phyloP scores from a whole-genome alignment of 257 asterid species.

The Datura wrightii region DNA sequence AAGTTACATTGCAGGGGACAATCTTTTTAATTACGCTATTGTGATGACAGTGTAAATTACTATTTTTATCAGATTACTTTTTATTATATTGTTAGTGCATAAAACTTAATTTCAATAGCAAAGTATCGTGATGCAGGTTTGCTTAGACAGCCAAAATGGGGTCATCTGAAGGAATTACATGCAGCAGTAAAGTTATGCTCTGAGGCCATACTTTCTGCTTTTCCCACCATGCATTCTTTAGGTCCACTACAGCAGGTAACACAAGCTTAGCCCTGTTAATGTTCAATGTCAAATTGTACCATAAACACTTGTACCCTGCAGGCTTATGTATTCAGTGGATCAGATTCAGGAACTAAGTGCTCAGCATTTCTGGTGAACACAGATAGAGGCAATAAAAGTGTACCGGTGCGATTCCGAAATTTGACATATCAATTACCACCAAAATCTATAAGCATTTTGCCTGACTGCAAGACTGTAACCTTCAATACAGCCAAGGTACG shows the following conservation, averaged over 20 bases:
- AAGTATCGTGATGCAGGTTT: conserved; percentile 55
- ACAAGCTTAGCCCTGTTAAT: not conserved
- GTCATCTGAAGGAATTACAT: conserved; percentile 78
- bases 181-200: conserved; percentile 64
- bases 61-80: not conserved
- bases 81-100: not conserved
- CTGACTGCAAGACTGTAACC: conserved; percentile 70
- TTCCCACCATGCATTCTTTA: conserved; percentile 43
- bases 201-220: conserved; percentile 58
- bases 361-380: conserved; percentile 80
- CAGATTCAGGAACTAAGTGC: conserved; percentile 53
- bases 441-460: conserved; percentile 82
- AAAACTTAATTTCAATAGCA: not conserved
- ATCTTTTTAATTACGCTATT: not conserved
- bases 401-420: conserved; percentile 55
- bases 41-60: not conserved
- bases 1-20: not conserved
- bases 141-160: conserved; percentile 78
- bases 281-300: not conserved
- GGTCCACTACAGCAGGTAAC: conserved; percentile 72
- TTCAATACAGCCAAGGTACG: conserved; percentile 86
- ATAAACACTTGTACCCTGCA: conserved; percentile 10
- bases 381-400: conserved; percentile 31
- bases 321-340: conserved; percentile 60
- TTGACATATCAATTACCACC: conserved; percentile 58